Evolutionary conservation across 2,329 filamentous ascomycete genomes (phyloP).

Genomic region (Sporothrix sp.): DNA sequence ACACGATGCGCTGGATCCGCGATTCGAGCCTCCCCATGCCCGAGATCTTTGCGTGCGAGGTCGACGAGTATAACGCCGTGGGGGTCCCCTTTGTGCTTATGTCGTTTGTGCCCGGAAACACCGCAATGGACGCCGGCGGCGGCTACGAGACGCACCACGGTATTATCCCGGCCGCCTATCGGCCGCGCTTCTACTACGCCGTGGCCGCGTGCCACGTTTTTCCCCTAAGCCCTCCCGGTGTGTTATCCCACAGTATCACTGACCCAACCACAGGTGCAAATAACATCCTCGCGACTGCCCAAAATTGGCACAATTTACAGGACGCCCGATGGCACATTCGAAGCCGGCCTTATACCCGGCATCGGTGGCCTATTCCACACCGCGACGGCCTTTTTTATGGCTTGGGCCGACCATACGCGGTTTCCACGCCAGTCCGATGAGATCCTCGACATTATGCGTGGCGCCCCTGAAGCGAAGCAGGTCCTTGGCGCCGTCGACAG

Average conservation of each 20-base stretch:
- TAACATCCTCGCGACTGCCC: constrained; percentile 14
- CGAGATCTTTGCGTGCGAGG: constrained; percentile 21
- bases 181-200: constrained; percentile 13
- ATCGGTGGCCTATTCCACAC: constrained; percentile 20
- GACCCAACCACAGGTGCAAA: constrained; percentile 12
- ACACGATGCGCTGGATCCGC: constrained; percentile 6
- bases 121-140: constrained; percentile 19
- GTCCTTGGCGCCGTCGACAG: constrained; percentile 14
- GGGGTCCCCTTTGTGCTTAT: constrained; percentile 25
- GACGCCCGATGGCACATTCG: constrained; percentile 10
- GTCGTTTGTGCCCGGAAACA: constrained; percentile 24
- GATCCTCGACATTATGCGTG: constrained; percentile 15
- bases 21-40: constrained; percentile 17
- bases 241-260: neutral
- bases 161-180: constrained; percentile 12
- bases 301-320: constrained; percentile 16
- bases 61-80: constrained; percentile 18
- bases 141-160: constrained; percentile 19
- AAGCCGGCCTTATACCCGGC: constrained; percentile 16
- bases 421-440: constrained; percentile 16
- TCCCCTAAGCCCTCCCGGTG: neutral
- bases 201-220: constrained; percentile 14
- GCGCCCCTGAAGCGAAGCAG: constrained; percentile 8
- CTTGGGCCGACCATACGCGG: constrained; percentile 17
- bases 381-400: constrained; percentile 18